Evolutionary conservation across 164 flowering plant genomes (phyloP), one percentile per base, ranked within the genome.

Genomic region (Dillenia suffruticosa): DNA sequence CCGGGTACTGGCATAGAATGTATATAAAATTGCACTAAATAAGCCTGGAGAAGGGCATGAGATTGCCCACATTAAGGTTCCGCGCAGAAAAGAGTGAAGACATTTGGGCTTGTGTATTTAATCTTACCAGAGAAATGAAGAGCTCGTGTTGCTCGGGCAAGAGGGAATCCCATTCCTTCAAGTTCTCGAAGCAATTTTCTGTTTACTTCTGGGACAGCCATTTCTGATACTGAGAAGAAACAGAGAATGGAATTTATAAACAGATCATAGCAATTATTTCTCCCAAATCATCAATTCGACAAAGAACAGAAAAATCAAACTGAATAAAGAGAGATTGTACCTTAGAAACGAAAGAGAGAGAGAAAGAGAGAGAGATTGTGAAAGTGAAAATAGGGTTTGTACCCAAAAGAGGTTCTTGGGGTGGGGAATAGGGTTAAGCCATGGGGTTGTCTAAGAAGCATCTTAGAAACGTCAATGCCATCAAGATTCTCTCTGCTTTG

Each of bases 101-200:
- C 22, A 19, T 19, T 19, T 19, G 22, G 22, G 22, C 22, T 19
- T 19, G 22, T 19, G 22, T 19, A 19, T 19, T 19, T 19, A 19
- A 19, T 19, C 22, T 63, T 49, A 81, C 89, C 87, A 49, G 85
- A 72, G 63, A 24, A 55, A 63, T 74, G 74, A 63, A 85, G 85
- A 24, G 81, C 87, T 24, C 72, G 64, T 11, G 65, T 76, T 51
- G 87, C 81, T 57, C 54, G 64, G 40, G 75, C 72, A 32, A 40
- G 9, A 17, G 85, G 69, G 63, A 85, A 85, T 59, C 90, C 90
- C 82, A 85, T 62, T 12, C 44, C 78, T 71, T 79, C 77, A 65
- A 85, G 85, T 52, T 82, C 74, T 52, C 43, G 49, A 26, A 85
- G 81, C 63, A 85, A 56, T 44, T 64, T 63, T 63, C 57, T 59